Base-by-base conservation (phyloP, 306 rosid species). In the Medicago arabica region DNA sequence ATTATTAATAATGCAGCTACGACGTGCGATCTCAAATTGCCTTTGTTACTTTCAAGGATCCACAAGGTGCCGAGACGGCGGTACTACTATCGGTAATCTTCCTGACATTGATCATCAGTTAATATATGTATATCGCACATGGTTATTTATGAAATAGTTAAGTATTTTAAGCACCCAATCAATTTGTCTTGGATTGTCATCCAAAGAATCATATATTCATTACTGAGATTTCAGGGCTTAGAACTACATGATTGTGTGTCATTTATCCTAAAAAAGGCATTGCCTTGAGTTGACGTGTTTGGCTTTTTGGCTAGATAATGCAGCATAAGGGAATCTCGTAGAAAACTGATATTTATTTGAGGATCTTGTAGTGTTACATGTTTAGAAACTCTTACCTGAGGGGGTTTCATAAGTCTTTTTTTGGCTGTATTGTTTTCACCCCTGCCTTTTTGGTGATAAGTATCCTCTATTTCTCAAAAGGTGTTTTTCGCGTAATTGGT, bases 1-100 rank as follows among this genome's bases (percentile, higher is more conserved):
- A 6, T 21, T 21, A 21, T 34, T 34, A 4, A 5, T 75, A 65
- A 58, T 87, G 86, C 75, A 94, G 98, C 81, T 85, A 90, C 67
- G 91, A 77, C 75, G 98, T 90, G 74, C 83, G 89, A 83, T 88
- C 94, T 72, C 98, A 94, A 88, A 86, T 78, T 74, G 97, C 98
- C 70, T 91, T 83, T 72, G 93, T 94, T 62, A 94, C 96, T 78
- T 94, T 94, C 90, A 88, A 91, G 91, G 97, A 94, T 80, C 53
- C 78, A 14, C 96, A 91, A 83, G 98, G 97, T 61, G 91, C 98
- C 14, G 98, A 94, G 86, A 94, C 98, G 86, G 98, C 98, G 1
- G 88, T 87, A 40, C 86, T 94, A 68, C 84, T 94, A 69, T 94
- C 98, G 80, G 98, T 94, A 91, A 87, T 69, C 54, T 39, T 21